Conservation (phyloP, 441 rosid genomes). For the Populus hybrid region DNA sequence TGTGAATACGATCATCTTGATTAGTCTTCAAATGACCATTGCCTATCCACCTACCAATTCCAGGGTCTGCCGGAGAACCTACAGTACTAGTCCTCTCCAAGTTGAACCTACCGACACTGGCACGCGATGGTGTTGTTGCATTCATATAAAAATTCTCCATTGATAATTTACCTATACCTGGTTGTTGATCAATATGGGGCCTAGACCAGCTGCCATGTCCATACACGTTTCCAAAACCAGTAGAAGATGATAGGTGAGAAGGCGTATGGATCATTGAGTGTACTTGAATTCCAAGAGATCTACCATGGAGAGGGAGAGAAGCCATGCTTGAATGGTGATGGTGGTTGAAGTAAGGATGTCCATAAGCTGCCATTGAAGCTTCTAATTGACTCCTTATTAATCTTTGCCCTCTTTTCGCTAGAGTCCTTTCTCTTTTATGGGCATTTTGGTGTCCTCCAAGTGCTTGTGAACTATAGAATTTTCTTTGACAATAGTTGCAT, state of each 20-base stretch:
- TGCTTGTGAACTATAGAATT: conserved; percentile 85
- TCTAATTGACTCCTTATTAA: conserved; percentile 25
- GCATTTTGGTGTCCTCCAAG: conserved; percentile 96
- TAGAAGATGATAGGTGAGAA: conserved; percentile 28
- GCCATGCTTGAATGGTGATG: conserved; percentile 43
- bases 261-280: conserved; percentile 70
- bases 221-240: conserved; percentile 29
- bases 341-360: conserved; percentile 42
- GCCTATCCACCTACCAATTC: conserved; percentile 29
- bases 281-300: conserved; percentile 65
- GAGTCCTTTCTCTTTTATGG: conserved; percentile 77
- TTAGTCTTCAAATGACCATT: conserved; percentile 25
- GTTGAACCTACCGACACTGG: conserved; percentile 42
- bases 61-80: conserved; percentile 28
- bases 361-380: conserved; percentile 43
- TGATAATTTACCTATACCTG: conserved; percentile 54
- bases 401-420: conserved; percentile 67
- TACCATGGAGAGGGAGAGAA: conserved; percentile 54
- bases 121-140: conserved; percentile 18
- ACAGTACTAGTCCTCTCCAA: conserved; percentile 20
- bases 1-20: conserved; percentile 53
- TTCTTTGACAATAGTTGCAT: conserved; percentile 82
- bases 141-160: conserved; percentile 30
- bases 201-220: conserved; percentile 51
- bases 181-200: conserved; percentile 52